Evolutionary conservation across 331 rosid genomes (phyloP), one percentile per base, ranked within the genome.

Genomic region (Ulmus americana): DNA sequence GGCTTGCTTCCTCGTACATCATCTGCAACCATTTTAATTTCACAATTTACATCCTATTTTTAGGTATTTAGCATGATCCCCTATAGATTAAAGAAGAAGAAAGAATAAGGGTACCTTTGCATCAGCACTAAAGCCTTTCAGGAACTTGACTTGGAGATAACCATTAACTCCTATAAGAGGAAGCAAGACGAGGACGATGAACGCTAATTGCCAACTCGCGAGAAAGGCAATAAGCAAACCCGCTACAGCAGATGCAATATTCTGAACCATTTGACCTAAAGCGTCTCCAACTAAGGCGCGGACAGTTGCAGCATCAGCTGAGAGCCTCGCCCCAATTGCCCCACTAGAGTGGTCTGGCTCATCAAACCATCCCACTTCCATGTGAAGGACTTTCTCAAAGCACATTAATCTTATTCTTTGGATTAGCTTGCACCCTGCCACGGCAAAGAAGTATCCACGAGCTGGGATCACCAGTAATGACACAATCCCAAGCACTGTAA

Each of bases 331-430:
- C 48, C 95, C 95, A 52, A 88, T 59, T 28, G 63, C 63, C 35
- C 94, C 96, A 11, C 96, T 88, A 1, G 96, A 88, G 75, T 88
- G 67, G 51, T 67, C 83, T 15, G 88, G 83, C 61, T 85, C 88
- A 80, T 88, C 94, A 22, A 88, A 88, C 96, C 96, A 88, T 39
- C 85, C 84, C 39, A 83, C 86, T 70, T 88, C 94, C 95, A 82
- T 90, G 73, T 64, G 74, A 16, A 90, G 86, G 61, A 85, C 89
- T 63, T 75, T 90, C 81, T 88, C 81, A 69, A 90, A 90, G 75
- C 95, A 90, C 69, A 84, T 12, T n/a, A 66, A 43, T 76, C 97
- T 85, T 48, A 87, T 80, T 28, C 97, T 94, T 74, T 80, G 69
- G 62, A 90, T 82, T 61, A 90, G 80, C 84, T 90, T 88, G 10